phyloP scores from a whole-genome alignment of 306 rosid genomes.

The Corylus avellana region DNA sequence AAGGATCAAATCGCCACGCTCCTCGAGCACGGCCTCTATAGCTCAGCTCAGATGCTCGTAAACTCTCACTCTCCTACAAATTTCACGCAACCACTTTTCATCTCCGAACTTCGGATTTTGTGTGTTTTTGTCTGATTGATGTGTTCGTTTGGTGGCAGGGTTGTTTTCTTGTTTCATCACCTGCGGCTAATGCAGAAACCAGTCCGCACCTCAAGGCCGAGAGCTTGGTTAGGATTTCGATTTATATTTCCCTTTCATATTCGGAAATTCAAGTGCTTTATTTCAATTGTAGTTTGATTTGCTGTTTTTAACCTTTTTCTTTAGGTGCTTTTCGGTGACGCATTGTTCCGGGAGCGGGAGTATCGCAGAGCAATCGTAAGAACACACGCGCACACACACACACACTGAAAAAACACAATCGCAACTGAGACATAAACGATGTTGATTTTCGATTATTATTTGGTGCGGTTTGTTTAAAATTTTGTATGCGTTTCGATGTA shows the following conservation, averaged over 20 bases:
- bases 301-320: neutral
- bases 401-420: conserved; percentile 8
- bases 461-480: neutral
- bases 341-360: conserved; percentile 79
- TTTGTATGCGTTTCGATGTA: neutral
- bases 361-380: conserved; percentile 91
- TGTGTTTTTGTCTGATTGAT: neutral
- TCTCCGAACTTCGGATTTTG: neutral
- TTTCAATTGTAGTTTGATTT: neutral
- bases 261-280: conserved; percentile 1
- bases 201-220: conserved; percentile 80
- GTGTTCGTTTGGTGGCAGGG: conserved; percentile 38
- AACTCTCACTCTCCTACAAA: conserved; percentile 2
- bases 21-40: conserved; percentile 85
- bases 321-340: conserved; percentile 85
- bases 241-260: neutral
- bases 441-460: neutral
- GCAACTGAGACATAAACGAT: neutral
- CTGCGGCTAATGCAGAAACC: conserved; percentile 79
- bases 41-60: conserved; percentile 97
- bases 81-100: neutral
- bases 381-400: neutral
- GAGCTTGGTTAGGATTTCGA: conserved; percentile 61
- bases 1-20: conserved; percentile 88
- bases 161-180: conserved; percentile 95